A percentile compares a stretch with the other conserved stretches of the same genome.
Evolutionary conservation across 129 eudicot species (phyloP).

Genomic region (Oenanthe sinensis): DNA sequence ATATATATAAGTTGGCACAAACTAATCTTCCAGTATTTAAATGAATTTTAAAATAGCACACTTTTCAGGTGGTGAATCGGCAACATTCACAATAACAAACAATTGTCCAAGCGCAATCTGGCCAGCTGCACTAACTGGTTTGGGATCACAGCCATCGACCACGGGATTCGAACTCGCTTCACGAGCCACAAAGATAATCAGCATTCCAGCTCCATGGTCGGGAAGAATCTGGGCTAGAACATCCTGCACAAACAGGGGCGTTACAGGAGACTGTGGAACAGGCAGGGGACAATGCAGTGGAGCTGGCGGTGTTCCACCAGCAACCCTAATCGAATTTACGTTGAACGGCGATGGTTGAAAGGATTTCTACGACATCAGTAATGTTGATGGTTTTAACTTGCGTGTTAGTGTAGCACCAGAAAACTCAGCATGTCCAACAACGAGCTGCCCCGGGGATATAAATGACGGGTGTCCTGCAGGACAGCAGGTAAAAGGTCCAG

Average conservation of each 20-base stretch:
- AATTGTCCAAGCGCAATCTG: background rate
- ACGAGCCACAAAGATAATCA: background rate
- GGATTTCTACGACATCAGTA: background rate
- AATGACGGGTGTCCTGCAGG: background rate
- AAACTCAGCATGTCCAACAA: background rate
- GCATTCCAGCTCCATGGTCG: background rate
- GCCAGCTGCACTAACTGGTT: background rate
- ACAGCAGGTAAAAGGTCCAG: background rate
- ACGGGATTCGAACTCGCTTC: background rate
- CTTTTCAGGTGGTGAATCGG: slow-evolving; percentile 3
- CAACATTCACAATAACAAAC: slow-evolving; percentile 5
- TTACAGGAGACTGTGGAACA: background rate
- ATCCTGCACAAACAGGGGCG: background rate
- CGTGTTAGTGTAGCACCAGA: background rate
- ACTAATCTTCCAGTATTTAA: too few relatives aligned
- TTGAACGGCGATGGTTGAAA: background rate
- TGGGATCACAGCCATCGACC: background rate
- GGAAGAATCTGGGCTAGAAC: slow-evolving; percentile 8
- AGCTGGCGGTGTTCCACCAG: background rate
- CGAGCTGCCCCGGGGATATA: background rate
- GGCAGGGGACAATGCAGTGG: background rate
- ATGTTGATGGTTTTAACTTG: background rate
- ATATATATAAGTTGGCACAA: too few relatives aligned
- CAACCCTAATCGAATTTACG: background rate
- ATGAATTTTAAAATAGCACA: too few relatives aligned